Percentiles rank a stretch among this genome's conserved stretches.
These are phyloP conservation scores for Umbelopsis sp. DNA, from an alignment of 371 early-diverging fungal genomes.

Conservation along the genomic window DNA sequence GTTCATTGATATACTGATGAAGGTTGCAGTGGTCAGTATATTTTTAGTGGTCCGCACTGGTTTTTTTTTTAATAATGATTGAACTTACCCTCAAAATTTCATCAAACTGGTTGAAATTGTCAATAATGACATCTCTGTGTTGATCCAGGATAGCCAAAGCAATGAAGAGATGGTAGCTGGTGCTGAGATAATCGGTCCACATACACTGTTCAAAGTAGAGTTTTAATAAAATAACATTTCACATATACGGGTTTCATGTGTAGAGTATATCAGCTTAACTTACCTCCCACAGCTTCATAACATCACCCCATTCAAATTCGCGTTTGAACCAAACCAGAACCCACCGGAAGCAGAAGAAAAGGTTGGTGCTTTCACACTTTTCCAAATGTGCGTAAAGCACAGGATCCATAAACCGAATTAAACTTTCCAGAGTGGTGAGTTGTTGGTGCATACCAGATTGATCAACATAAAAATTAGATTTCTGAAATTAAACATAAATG, in stretches of 20 bases:
- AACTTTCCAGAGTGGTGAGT: conserved; percentile 69
- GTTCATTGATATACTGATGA: conserved; percentile 82
- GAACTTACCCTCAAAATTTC: conserved; percentile 81
- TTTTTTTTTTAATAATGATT: neutral
- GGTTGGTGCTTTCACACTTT: conserved; percentile 76
- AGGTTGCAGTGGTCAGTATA: conserved; percentile 10
- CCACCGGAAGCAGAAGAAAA: conserved; percentile 96
- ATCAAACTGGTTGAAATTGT: conserved; percentile 80
- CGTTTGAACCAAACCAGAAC: conserved; percentile 94
- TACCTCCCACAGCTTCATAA: conserved; percentile 85
- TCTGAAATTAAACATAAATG: conserved; percentile 28
- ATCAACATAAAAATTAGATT: conserved; percentile 80
- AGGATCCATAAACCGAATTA: conserved; percentile 86
- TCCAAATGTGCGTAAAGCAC: conserved; percentile 77
- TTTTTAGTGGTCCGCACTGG: neutral
- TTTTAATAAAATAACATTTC: neutral
- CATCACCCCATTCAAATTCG: conserved; percentile 88
- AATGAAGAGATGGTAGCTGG: conserved; percentile 85
- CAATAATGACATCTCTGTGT: conserved; percentile 76
- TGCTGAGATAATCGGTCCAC: conserved; percentile 85
- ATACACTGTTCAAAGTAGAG: conserved; percentile 43
- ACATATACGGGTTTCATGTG: no score
- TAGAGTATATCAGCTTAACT: neutral
- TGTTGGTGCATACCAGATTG: conserved; percentile 92
- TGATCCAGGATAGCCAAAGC: conserved; percentile 88